phyloP scores from a whole-genome alignment of 2,329 filamentous ascomycete species.

The Colletotrichum sp. region DNA sequence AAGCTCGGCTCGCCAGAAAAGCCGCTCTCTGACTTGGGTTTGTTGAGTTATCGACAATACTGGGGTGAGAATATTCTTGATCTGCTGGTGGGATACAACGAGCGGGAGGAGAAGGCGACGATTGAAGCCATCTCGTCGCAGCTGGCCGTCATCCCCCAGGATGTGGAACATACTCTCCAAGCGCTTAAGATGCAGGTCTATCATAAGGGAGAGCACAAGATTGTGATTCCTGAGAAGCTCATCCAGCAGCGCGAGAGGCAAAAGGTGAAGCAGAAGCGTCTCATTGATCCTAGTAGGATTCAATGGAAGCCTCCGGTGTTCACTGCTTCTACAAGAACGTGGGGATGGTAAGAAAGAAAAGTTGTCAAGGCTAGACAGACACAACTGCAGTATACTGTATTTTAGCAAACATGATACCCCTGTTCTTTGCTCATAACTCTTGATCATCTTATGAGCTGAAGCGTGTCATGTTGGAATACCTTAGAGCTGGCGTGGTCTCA shows the following conservation, averaged over 20 bases:
- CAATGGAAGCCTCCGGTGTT: constrained; percentile 98
- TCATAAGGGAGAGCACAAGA: constrained; percentile 94
- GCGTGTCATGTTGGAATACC: neutral
- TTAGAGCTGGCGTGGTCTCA: neutral
- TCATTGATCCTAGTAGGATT: constrained; percentile 79
- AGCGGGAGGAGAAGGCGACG: constrained; percentile 73
- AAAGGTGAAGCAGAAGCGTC: constrained; percentile 76
- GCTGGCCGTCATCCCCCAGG: constrained; percentile 95
- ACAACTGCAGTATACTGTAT: neutral
- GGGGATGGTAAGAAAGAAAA: constrained; percentile 76
- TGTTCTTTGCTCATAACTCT: neutral
- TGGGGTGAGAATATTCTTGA: constrained; percentile 97
- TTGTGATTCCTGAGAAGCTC: constrained; percentile 86
- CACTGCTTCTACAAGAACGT: constrained; percentile 85
- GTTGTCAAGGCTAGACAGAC: neutral
- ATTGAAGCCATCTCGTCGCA: constrained; percentile 83
- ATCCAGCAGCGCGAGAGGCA: constrained; percentile 81
- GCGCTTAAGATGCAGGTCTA: constrained; percentile 95
- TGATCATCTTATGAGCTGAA: neutral
- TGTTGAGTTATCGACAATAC: constrained; percentile 94
- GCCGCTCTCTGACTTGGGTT: constrained; percentile 89
- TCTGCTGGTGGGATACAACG: constrained; percentile 75
- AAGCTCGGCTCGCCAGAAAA: constrained; percentile 98
- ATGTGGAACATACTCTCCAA: constrained; percentile 93
- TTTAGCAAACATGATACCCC: constrained; percentile 16